Conservation (phyloP, 2,329 filamentous ascomycete species). For the Aureobasidium sp. region DNA sequence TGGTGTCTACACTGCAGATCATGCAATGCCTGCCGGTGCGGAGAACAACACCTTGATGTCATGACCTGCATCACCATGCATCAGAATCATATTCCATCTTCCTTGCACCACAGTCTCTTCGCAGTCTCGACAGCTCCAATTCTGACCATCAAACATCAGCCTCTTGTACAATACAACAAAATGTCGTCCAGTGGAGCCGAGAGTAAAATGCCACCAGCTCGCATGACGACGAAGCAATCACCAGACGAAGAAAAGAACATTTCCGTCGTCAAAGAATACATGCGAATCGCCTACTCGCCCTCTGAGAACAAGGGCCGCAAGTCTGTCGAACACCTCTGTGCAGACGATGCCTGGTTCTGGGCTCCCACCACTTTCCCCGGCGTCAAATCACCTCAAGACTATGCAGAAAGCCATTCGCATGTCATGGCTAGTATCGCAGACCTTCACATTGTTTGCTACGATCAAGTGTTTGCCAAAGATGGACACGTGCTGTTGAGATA, state of each 20-base stretch:
- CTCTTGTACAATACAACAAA: neutral
- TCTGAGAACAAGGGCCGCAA: constrained; percentile 29
- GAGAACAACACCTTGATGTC: constrained; percentile 10
- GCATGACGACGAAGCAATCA: constrained; percentile 21
- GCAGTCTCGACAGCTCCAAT: neutral
- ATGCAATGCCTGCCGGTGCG: neutral
- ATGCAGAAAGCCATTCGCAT: constrained; percentile 32
- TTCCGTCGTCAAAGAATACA: constrained; percentile 31
- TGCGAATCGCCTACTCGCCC: constrained; percentile 34
- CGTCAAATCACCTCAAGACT: constrained; percentile 33
- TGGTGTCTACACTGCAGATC: neutral
- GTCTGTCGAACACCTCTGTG: constrained; percentile 31
- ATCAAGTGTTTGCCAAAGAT: constrained; percentile 32
- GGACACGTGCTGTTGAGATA: constrained; percentile 32
- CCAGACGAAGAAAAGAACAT: constrained; percentile 27
- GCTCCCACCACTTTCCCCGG: constrained; percentile 34
- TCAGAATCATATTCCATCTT: neutral
- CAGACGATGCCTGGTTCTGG: constrained; percentile 29
- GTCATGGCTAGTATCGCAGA: constrained; percentile 32
- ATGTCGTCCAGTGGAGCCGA: constrained; percentile 16
- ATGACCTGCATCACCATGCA: constrained; percentile 4
- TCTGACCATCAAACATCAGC: too few relatives aligned
- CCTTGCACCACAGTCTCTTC: neutral
- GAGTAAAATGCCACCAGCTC: constrained; percentile 14
- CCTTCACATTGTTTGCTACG: constrained; percentile 32